Percentiles rank a stretch among this genome's conserved stretches.
Evolutionary conservation across 2,329 filamentous ascomycete genomes (phyloP).

Genomic region (Chrysoporthe austroafricana): DNA sequence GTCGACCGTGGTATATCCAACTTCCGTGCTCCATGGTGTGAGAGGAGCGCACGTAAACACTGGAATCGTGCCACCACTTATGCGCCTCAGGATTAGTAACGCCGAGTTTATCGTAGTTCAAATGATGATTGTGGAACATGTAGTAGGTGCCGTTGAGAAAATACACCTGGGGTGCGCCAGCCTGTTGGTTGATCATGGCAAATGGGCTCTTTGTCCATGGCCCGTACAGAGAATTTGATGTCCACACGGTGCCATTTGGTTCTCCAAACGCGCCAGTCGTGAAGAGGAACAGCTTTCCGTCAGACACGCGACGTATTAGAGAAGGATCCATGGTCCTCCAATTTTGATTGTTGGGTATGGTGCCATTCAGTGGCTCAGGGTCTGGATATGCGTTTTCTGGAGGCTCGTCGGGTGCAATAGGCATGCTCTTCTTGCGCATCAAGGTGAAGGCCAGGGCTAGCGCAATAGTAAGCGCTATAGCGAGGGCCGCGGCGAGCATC

Average conservation of each 20-base stretch:
- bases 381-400: constrained; percentile 28
- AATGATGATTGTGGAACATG: constrained; percentile 34
- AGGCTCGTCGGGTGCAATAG: neutral
- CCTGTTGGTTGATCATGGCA: constrained; percentile 27
- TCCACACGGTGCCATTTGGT: constrained; percentile 31
- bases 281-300: constrained; percentile 33
- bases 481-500: neutral
- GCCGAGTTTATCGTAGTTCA: constrained; percentile 30
- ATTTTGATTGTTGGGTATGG: constrained; percentile 32
- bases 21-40: constrained; percentile 53
- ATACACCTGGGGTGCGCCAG: constrained; percentile 32
- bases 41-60: constrained; percentile 37
- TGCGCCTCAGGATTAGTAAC: constrained; percentile 29
- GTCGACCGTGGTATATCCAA: constrained; percentile 61
- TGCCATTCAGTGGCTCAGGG: constrained; percentile 31
- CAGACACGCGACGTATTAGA: constrained; percentile 32
- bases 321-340: constrained; percentile 32
- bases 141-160: constrained; percentile 33
- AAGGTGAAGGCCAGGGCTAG: neutral
- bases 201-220: constrained; percentile 31
- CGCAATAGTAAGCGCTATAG: neutral
- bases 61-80: constrained; percentile 30
- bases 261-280: constrained; percentile 30
- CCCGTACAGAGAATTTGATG: constrained; percentile 31
- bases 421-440: neutral